A percentile compares a stretch with the other conserved stretches of the same genome.
These are phyloP conservation scores for Paulownia fortunei DNA, from an alignment of 257 asterid species.

Conservation along the genomic window DNA sequence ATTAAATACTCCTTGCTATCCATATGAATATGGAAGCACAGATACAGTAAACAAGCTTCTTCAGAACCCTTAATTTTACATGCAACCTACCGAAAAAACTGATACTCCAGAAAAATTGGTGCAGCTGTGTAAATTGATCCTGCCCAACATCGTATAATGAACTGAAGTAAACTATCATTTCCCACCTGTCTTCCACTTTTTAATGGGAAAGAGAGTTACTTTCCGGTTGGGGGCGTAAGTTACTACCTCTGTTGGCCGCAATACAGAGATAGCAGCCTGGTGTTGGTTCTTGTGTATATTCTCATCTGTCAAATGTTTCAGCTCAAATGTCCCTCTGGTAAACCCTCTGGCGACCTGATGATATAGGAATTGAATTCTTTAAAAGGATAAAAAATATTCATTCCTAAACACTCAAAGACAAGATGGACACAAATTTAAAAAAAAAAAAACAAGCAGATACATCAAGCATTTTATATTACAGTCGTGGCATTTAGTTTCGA, in stretches of 20 bases:
- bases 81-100: constrained; percentile 3
- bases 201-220: constrained; percentile 71
- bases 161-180: constrained; percentile 40
- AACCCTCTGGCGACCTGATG: constrained; percentile 88
- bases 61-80: not conserved
- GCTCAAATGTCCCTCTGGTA: constrained; percentile 81
- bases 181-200: constrained; percentile 66
- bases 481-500: not conserved
- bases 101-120: too few relatives aligned
- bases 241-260: constrained; percentile 56
- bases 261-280: constrained; percentile 52
- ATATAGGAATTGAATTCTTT: not conserved
- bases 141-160: constrained; percentile 18
- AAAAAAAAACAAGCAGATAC: not conserved
- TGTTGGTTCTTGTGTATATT: constrained; percentile 37
- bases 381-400: too few relatives aligned
- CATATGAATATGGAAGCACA: too few relatives aligned
- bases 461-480: not conserved
- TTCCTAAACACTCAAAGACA: too few relatives aligned
- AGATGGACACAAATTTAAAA: too few relatives aligned
- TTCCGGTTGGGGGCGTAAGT: constrained; percentile 50
- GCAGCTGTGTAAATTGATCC: not conserved
- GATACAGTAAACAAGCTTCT: too few relatives aligned
- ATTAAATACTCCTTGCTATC: too few relatives aligned
- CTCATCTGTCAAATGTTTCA: constrained; percentile 68